Evolutionary conservation across 768 basidiomycete species (phyloP).

Genomic region (Hericium erinaceus): DNA sequence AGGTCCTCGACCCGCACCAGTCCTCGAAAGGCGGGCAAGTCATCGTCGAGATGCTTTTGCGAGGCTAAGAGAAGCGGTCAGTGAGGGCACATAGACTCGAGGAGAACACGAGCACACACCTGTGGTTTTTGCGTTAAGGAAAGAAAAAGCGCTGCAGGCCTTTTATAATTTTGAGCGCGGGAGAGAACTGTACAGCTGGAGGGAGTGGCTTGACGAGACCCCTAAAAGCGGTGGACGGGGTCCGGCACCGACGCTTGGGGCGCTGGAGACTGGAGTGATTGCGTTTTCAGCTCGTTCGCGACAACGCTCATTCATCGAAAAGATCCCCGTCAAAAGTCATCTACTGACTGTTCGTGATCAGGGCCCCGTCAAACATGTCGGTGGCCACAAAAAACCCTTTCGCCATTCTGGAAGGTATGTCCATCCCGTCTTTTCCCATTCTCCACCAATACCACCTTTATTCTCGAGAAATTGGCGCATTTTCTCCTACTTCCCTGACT

Average conservation of each 20-base stretch:
- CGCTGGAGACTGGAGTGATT: background rate
- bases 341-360: constrained; percentile 23
- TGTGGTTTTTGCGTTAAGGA: constrained; percentile 53
- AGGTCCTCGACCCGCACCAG: constrained; percentile 73
- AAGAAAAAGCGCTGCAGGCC: background rate
- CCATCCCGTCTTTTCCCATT: background rate
- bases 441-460: constrained; percentile 1
- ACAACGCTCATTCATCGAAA: too few relatives aligned
- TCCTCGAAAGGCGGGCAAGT: constrained; percentile 60
- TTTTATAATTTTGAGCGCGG: constrained; percentile 22
- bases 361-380: constrained; percentile 77
- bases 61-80: constrained; percentile 34
- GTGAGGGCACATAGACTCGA: background rate
- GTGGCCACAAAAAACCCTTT: constrained; percentile 85
- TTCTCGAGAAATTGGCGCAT: too few relatives aligned
- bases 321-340: background rate
- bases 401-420: constrained; percentile 70
- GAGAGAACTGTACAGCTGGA: constrained; percentile 26
- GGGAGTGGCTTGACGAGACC: constrained; percentile 21
- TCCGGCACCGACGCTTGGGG: background rate
- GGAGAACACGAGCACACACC: constrained; percentile 31
- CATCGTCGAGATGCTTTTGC: constrained; percentile 89
- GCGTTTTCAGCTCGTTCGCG: background rate
- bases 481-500: background rate
- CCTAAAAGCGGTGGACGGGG: constrained; percentile 14